phyloP scores from a whole-genome alignment of 495 filamentous ascomycete species.

The Podospora tetraspora region DNA sequence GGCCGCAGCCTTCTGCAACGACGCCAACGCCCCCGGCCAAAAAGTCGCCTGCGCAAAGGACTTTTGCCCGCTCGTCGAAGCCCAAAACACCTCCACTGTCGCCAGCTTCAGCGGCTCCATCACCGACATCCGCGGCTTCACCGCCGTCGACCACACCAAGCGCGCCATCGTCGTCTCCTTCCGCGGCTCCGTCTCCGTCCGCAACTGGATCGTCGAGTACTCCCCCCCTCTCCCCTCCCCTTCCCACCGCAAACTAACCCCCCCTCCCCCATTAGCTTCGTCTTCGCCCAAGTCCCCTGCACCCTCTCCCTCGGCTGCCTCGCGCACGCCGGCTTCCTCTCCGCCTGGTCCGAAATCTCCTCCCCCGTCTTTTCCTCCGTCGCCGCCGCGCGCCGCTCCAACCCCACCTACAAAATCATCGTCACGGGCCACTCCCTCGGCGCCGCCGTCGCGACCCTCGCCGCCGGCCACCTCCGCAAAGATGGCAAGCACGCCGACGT shows the following conservation, averaged over 20 bases:
- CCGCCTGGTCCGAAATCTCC: conserved; percentile 34
- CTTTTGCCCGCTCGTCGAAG: conserved; percentile 55
- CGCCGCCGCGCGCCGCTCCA: conserved; percentile 20
- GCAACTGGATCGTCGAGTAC: conserved; percentile 64
- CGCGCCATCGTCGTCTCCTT: conserved; percentile 62
- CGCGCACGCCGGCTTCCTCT: conserved; percentile 38
- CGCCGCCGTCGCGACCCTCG: conserved; percentile 58
- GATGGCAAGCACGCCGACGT: conserved; percentile 38
- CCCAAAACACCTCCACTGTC: conserved; percentile 48
- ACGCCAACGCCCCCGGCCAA: conserved; percentile 43
- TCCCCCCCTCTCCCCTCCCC: conserved; percentile 27
- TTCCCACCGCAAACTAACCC: conserved; percentile 4
- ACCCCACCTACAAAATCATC: conserved; percentile 51
- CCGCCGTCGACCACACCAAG: conserved; percentile 61
- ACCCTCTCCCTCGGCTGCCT: conserved; percentile 29
- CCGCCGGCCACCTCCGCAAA: conserved; percentile 53
- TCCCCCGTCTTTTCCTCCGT: conserved; percentile 21
- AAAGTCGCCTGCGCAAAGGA: conserved; percentile 52
- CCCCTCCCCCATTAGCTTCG: conserved; percentile 15
- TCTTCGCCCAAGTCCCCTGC: conserved; percentile 31
- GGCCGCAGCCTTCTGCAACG: conserved; percentile 63
- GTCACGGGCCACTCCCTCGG: conserved; percentile 67
- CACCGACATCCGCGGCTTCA: conserved; percentile 63
- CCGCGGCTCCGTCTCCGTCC: conserved; percentile 57
- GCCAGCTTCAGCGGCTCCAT: conserved; percentile 55